Percentiles rank a stretch among this genome's conserved stretches.
phyloP scores from a whole-genome alignment of 2,329 filamentous ascomycete species.

The Xylaria sp. region DNA sequence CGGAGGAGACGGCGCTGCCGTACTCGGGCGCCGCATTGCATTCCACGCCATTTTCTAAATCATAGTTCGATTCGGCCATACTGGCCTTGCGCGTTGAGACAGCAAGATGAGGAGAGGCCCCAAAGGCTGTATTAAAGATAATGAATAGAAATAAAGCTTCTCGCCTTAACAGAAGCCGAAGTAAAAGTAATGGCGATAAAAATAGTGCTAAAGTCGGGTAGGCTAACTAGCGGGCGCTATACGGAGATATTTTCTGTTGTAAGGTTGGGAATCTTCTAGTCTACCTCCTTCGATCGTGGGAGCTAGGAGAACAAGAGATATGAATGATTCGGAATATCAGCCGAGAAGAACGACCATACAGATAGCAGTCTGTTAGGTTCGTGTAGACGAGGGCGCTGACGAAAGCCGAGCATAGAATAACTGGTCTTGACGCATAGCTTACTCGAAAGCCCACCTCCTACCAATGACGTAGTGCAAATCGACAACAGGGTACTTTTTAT shows the following conservation, averaged over 20 bases:
- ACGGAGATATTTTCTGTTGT: background rate
- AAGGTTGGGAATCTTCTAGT: background rate
- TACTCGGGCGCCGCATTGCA: constrained; percentile 29
- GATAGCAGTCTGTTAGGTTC: background rate
- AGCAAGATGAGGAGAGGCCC: background rate
- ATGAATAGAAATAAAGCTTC: background rate
- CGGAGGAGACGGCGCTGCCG: constrained; percentile 24
- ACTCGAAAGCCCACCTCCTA: background rate
- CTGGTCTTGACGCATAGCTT: background rate
- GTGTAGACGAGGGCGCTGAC: constrained; percentile 19
- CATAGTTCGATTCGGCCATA: constrained; percentile 30
- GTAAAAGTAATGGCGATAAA: background rate
- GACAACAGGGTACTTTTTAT: background rate
- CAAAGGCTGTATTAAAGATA: background rate
- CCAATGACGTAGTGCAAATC: constrained; percentile 28
- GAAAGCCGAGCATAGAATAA: constrained; percentile 28
- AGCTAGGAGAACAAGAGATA: background rate
- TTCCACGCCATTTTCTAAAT: constrained; percentile 19
- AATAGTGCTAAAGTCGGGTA: background rate
- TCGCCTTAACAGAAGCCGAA: too few relatives aligned
- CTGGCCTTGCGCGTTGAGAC: constrained; percentile 14
- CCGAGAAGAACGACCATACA: constrained; percentile 12
- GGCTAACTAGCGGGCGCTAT: background rate
- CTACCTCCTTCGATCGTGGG: constrained; percentile 9
- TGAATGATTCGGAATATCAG: constrained; percentile 7